Evolutionary conservation across 805 yeast genomes (phyloP).

Genomic region (Citeromyces matritensis): DNA sequence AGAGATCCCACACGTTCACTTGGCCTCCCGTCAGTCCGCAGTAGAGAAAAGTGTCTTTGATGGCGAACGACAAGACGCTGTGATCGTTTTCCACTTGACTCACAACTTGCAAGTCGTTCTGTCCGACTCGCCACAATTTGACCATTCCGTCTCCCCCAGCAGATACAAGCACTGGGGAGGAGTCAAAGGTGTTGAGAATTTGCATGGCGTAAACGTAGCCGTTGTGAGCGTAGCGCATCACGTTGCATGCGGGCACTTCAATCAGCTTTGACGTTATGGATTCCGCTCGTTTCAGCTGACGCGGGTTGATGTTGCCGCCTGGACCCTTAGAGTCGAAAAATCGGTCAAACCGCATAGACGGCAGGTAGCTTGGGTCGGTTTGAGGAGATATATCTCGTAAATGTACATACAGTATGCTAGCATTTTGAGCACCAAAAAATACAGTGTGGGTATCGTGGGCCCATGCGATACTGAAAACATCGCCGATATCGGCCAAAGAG

Average conservation of each 20-base stretch:
- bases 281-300: slow-evolving; percentile 9
- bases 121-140: slow-evolving; percentile 56
- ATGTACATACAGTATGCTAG: slow-evolving; percentile 65
- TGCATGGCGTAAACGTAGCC: slow-evolving; percentile 76
- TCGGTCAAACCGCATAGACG: slow-evolving; percentile 58
- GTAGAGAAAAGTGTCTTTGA: slow-evolving; percentile 55
- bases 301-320: slow-evolving; percentile 30
- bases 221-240: slow-evolving; percentile 74
- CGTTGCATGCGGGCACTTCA: slow-evolving; percentile 55
- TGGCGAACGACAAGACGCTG: slow-evolving; percentile 55
- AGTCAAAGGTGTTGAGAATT: slow-evolving; percentile 10
- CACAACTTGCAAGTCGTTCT: slow-evolving; percentile 4
- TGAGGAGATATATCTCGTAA: slow-evolving; percentile 10
- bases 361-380: slow-evolving; percentile 24
- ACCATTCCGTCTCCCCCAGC: slow-evolving; percentile 89
- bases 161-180: slow-evolving; percentile 24
- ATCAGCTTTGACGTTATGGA: slow-evolving; percentile 23
- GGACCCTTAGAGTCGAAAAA: slow-evolving; percentile 90
- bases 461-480: slow-evolving; percentile 75
- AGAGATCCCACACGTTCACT: slow-evolving; percentile 77
- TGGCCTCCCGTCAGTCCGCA: slow-evolving; percentile 69
- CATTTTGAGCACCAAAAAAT: slow-evolving; percentile 86
- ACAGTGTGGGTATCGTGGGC: slow-evolving; percentile 41
- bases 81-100: slow-evolving; percentile 43
- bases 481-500: slow-evolving; percentile 82